A percentile compares a stretch with the other conserved stretches of the same genome.
These are phyloP conservation scores for Kodamaea sagamina DNA, from an alignment of 805 yeast genomes.

Conservation along the genomic window DNA sequence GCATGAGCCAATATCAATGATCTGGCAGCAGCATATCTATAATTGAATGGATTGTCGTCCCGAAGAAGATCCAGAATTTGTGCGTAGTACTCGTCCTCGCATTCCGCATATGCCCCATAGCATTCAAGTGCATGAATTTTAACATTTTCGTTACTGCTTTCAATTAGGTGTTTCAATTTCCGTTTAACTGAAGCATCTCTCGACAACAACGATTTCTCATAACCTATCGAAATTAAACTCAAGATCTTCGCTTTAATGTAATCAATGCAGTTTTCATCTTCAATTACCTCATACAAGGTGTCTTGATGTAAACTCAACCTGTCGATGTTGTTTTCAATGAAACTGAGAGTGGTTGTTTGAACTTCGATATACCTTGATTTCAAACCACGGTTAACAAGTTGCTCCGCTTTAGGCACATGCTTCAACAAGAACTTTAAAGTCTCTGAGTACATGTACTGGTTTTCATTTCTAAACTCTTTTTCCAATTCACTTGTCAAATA, in stretches of 20 bases:
- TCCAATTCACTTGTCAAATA: conserved; percentile 1
- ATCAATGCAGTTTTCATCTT: conserved; percentile 37
- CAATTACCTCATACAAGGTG: conserved; percentile 23
- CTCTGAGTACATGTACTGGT: conserved; percentile 9
- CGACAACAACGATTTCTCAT: conserved; percentile 9
- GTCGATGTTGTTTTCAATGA: conserved; percentile 18
- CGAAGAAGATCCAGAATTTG: conserved; percentile 28
- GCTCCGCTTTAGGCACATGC: background rate
- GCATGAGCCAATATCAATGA: conserved; percentile 35
- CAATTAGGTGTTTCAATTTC: background rate
- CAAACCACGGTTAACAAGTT: conserved; percentile 35
- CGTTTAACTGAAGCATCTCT: background rate
- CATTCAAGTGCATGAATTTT: conserved; percentile 46
- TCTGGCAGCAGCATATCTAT: conserved; percentile 47
- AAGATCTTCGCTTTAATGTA: conserved; percentile 47
- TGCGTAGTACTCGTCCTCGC: conserved; percentile 10
- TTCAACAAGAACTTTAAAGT: conserved; percentile 15
- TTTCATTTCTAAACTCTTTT: conserved; percentile 27
- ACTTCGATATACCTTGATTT: conserved; percentile 8
- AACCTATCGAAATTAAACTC: conserved; percentile 27
- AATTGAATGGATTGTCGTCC: conserved; percentile 48
- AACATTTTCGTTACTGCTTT: conserved; percentile 9
- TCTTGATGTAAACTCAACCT: background rate
- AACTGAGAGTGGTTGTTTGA: conserved; percentile 32
- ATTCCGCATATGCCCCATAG: conserved; percentile 45